These are phyloP conservation scores for Allium cepa DNA, from an alignment of 106 monocot genomes.

Conservation along the genomic window DNA sequence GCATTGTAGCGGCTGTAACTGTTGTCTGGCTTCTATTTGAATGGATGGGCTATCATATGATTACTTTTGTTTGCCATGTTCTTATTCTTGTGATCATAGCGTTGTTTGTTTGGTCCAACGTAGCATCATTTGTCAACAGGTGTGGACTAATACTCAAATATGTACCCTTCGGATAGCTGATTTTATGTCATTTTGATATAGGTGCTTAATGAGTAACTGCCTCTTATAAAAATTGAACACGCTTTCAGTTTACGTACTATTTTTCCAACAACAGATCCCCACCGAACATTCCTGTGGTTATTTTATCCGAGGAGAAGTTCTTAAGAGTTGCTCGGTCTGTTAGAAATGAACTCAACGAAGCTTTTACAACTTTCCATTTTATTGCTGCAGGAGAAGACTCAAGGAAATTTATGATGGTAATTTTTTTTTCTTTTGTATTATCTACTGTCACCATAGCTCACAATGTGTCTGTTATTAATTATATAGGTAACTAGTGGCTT, in stretches of 20 bases:
- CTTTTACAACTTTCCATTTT: constrained; percentile 30
- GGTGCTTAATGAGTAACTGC: too few relatives aligned
- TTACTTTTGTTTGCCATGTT: constrained; percentile 56
- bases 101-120: constrained; percentile 57
- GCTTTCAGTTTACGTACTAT: neutral
- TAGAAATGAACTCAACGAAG: constrained; percentile 50
- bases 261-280: constrained; percentile 21
- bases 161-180: neutral
- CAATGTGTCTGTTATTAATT: neutral
- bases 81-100: constrained; percentile 37
- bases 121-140: constrained; percentile 53
- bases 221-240: too few relatives aligned
- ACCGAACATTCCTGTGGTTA: constrained; percentile 46
- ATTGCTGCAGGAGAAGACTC: constrained; percentile 37
- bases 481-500: constrained; percentile 40
- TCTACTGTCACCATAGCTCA: too few relatives aligned
- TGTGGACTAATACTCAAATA: constrained; percentile 6
- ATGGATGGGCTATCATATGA: constrained; percentile 56
- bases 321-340: constrained; percentile 25
- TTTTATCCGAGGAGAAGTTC: constrained; percentile 38
- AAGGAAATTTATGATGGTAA: constrained; percentile 27
- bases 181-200: too few relatives aligned
- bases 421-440: neutral
- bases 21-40: constrained; percentile 75
- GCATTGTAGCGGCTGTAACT: constrained; percentile 50